Conservation (phyloP, 768 basidiomycete species). For the Leccinum arenicola region DNA sequence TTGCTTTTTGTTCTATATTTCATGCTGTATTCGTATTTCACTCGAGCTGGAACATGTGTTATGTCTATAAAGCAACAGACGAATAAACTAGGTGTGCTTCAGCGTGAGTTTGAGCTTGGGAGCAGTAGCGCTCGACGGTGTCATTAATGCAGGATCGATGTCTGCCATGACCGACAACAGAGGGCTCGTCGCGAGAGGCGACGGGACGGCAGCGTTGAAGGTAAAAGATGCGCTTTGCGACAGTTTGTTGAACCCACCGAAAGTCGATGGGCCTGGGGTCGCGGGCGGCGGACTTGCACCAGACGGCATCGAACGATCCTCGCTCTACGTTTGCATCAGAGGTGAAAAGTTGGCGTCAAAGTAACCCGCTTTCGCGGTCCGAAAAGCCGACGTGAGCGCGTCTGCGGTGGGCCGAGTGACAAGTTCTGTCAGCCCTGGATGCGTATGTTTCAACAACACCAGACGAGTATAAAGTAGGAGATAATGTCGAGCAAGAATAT, state of each 20-base stretch:
- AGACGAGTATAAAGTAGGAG: no score
- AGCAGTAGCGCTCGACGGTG: slow-evolving; percentile 35
- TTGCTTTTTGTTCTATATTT: background rate
- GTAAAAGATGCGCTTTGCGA: slow-evolving; percentile 45
- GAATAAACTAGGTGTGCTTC: slow-evolving; percentile 41
- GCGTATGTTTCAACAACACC: no score
- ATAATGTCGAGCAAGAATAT: no score
- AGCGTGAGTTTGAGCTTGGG: slow-evolving; percentile 72
- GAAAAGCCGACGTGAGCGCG: slow-evolving; percentile 63
- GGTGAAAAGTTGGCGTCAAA: slow-evolving; percentile 82
- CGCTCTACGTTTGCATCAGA: slow-evolving; percentile 59
- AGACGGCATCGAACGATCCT: slow-evolving; percentile 47
- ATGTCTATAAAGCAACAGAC: background rate
- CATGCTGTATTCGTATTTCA: slow-evolving; percentile 14
- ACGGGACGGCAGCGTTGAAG: slow-evolving; percentile 58
- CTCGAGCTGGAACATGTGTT: slow-evolving; percentile 1
- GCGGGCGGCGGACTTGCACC: slow-evolving; percentile 48
- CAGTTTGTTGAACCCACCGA: slow-evolving; percentile 55
- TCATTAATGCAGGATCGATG: slow-evolving; percentile 25
- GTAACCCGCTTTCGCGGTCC: slow-evolving; percentile 80
- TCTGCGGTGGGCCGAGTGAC: slow-evolving; percentile 64
- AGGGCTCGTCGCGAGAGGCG: slow-evolving; percentile 71
- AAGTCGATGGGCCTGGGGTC: slow-evolving; percentile 39
- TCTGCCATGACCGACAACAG: slow-evolving; percentile 64
- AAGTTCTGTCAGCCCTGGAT: slow-evolving; percentile 45